Evolutionary conservation across 768 basidiomycete genomes (phyloP), one percentile per base, ranked within the genome.

Genomic region (Inosperma sp.): DNA sequence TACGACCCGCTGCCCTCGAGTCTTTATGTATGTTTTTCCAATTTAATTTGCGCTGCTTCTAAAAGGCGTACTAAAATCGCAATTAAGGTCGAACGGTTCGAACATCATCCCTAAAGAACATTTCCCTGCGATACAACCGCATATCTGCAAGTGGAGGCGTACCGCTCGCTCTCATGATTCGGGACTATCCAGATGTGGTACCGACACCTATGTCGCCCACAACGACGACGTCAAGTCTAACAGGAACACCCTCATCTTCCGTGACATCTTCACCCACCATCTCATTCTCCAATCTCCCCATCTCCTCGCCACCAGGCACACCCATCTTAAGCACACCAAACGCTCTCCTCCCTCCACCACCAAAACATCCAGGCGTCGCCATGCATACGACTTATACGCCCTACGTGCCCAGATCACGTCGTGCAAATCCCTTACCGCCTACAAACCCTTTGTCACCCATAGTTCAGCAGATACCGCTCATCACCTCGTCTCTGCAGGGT

Each of bases 101-200:
- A 4, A 82, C 80, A 0, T 93, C 92, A 0, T 83, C 85, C 0
- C 68, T 99, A 51, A 81, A 83, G 51, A 92, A 99, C 62, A 84
- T 99, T 42, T 95, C 93, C 4, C 70, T 99, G 19, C 82, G 95
- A 13, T 80, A 90, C 39, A 98, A 99, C 67, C 81, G 81, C 35
- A 96, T 98, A 60, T 82, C 77, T 27, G 78, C 84, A 0, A 79
- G 87, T 0, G 93, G 93, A 27, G 93, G 88, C 7, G 92, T 98
- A 5, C 88, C 93, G 0, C 75, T 98, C 10, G 93, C 95, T 0
- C 77, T 96, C 45, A 94, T 99, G 91, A 93, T 97, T 55, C 82
- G 89, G 45, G 95, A 99, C 66, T 98, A 97, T 62, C 90, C 92
- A 3, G 92, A 96, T 56, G 76, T 85, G 35, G 78, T 84, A 7